These are phyloP conservation scores for Coprinopsis cinerea DNA, from an alignment of 768 basidiomycete genomes.

Conservation along the genomic window DNA sequence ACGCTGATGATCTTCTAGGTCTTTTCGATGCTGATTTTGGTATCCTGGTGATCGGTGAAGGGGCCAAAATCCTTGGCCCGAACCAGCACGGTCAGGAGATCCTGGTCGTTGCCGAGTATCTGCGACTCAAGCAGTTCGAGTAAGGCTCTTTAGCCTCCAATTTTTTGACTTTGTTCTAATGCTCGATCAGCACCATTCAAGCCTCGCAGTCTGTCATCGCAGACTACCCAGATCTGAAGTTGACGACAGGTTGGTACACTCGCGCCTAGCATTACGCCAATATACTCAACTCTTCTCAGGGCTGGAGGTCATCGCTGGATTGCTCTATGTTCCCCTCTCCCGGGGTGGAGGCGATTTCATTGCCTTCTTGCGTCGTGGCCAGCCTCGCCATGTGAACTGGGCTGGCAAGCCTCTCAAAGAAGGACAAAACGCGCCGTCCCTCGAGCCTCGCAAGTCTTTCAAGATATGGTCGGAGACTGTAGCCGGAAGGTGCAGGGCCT, in stretches of 20 bases:
- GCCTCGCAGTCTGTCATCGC: slow-evolving; percentile 59
- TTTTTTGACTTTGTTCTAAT: neutral
- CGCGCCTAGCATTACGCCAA: no score
- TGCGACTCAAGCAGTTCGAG: slow-evolving; percentile 68
- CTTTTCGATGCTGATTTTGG: slow-evolving; percentile 79
- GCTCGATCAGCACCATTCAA: slow-evolving; percentile 49
- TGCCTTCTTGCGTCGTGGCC: slow-evolving; percentile 72
- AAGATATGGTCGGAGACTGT: slow-evolving; percentile 75
- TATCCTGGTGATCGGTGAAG: slow-evolving; percentile 64
- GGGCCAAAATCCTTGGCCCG: slow-evolving; percentile 63
- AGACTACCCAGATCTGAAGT: slow-evolving; percentile 68
- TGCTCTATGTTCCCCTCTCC: slow-evolving; percentile 73
- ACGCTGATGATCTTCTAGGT: slow-evolving; percentile 70
- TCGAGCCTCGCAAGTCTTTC: slow-evolving; percentile 79
- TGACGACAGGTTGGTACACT: slow-evolving; percentile 43
- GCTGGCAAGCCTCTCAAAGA: slow-evolving; percentile 66
- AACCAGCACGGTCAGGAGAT: slow-evolving; percentile 74
- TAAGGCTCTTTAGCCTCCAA: slow-evolving; percentile 21
- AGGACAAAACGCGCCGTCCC: slow-evolving; percentile 21
- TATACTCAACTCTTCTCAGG: slow-evolving; percentile 22
- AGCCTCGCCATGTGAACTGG: slow-evolving; percentile 67
- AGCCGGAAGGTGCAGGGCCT: slow-evolving; percentile 57
- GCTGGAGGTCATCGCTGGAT: slow-evolving; percentile 61
- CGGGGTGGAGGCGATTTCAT: slow-evolving; percentile 74
- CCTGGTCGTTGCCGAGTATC: slow-evolving; percentile 72